Percentiles rank a stretch among this genome's conserved stretches.
Evolutionary conservation across 2,329 filamentous ascomycete species (phyloP).

Genomic region (Fonsecaea nubica): DNA sequence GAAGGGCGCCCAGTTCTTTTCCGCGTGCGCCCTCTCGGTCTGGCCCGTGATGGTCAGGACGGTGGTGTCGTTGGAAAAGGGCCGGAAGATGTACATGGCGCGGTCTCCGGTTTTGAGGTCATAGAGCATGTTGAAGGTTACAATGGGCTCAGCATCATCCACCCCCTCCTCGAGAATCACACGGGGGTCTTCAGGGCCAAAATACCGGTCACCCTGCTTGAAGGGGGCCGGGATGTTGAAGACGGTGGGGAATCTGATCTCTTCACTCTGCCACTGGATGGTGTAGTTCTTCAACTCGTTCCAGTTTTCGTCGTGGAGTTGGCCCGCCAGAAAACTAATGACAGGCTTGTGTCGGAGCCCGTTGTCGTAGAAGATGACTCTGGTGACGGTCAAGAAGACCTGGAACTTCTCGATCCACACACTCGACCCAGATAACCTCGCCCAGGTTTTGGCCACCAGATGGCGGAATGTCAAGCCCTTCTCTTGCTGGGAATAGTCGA

Average conservation of each 20-base stretch:
- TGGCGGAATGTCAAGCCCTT: conserved; percentile 14
- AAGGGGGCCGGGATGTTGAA: conserved; percentile 35
- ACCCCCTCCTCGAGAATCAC: conserved; percentile 39
- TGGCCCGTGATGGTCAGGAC: conserved; percentile 34
- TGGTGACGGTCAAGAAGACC: conserved; percentile 34
- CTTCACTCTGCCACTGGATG: conserved; percentile 35
- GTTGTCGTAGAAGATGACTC: conserved; percentile 33
- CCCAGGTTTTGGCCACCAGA: conserved; percentile 25
- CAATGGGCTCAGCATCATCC: conserved; percentile 39
- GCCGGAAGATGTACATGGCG: conserved; percentile 38
- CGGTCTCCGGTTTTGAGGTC: conserved; percentile 19
- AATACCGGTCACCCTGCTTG: conserved; percentile 27
- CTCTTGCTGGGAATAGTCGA: conserved; percentile 25
- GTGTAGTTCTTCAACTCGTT: conserved; percentile 36
- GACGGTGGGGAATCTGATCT: conserved; percentile 35
- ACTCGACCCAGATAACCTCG: conserved; percentile 30
- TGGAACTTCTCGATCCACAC: conserved; percentile 34
- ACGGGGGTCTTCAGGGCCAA: conserved; percentile 40
- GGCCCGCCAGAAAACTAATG: conserved; percentile 40
- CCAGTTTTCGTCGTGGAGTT: conserved; percentile 39
- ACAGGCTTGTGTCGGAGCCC: conserved; percentile 29
- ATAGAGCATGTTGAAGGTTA: conserved; percentile 41
- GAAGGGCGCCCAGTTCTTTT: conserved; percentile 40
- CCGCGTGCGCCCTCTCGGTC: conserved; percentile 18
- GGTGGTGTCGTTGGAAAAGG: conserved; percentile 37